Base-by-base conservation (phyloP, 495 filamentous ascomycete genomes). In the Penicillium antarcticum region DNA sequence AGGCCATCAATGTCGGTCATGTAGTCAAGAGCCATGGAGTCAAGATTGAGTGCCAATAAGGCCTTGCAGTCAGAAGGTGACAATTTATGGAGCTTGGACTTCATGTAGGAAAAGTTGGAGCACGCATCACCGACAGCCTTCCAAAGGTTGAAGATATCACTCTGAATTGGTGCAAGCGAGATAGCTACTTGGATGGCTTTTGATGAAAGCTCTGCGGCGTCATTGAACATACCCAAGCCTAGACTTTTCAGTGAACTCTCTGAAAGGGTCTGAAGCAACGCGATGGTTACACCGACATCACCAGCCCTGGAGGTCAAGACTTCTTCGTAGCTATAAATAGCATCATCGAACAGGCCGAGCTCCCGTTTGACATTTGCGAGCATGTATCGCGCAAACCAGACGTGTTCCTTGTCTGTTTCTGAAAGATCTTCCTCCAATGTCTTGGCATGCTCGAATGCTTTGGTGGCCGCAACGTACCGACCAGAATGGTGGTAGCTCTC, bases 381-480 rank as follows among this genome's bases (percentile, higher is more conserved):
- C 84, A 99, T 95, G 62, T 97, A 96, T 55, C 88, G 86, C 6
- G 90, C 88, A 64, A 97, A 97, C 94, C 94, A 99, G 31, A 80
- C 84, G 35, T 92, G 85, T 4, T 80, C 69, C 44, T 82, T 75
- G 3, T 75, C 74, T 5, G 60, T 41, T 17, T 58, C 58, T 1
- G 68, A 60, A 7, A 76, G 66, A 16, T 61, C 68, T 5, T 45
- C 31, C 52, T 88, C 87, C 39, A 92, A 71, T 44, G 73, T 75
- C 55, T 89, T 82, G 0, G 92, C 91, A 60, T 92, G 84, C 42
- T 87, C 73, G 53, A 97, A 92, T 14, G 94, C 89, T 62, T 92
- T 94, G n/a, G 85, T 88, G 1, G 94, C 91, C 10, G 94, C 89
- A 51, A 95, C 87, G 56, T 92, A 95, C 51, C 91, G 76, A 8